Conservation (phyloP, 169 alveolate species). For the Plasmodium vinckei region DNA sequence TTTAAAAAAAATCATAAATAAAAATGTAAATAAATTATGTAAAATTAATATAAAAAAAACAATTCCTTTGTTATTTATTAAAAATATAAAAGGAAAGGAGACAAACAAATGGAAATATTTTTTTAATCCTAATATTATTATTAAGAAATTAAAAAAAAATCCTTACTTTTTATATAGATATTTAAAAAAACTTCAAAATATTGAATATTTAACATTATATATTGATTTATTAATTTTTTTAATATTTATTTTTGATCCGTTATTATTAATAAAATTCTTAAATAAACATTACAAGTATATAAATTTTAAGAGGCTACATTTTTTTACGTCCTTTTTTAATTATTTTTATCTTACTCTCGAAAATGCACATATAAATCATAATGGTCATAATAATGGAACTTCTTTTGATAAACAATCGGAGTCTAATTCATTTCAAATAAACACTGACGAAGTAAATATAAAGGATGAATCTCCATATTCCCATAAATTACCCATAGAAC, state of each 20-base stretch:
- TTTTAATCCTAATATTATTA: conserved; percentile 36
- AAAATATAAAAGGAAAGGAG: conserved; percentile 15
- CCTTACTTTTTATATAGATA: conserved; percentile 48
- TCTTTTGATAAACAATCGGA: no score
- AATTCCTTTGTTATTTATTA: conserved; percentile 18
- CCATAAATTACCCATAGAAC: not conserved
- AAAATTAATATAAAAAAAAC: conserved; percentile 31
- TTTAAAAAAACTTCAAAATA: conserved; percentile 39
- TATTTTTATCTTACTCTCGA: not conserved
- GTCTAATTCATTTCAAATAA: not conserved
- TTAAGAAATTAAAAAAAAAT: conserved; percentile 49
- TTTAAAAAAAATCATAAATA: conserved; percentile 15
- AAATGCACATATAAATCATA: no score
- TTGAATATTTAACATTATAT: conserved; percentile 12
- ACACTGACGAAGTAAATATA: not conserved
- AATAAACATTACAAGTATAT: conserved; percentile 20
- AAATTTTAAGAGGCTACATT: conserved; percentile 22
- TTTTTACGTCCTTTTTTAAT: conserved; percentile 41
- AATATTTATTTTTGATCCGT: conserved; percentile 54
- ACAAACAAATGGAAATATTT: conserved; percentile 4
- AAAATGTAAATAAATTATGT: conserved; percentile 6
- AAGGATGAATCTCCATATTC: not conserved
- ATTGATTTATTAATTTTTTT: conserved; percentile 22
- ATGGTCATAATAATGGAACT: no score
- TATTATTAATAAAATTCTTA: conserved; percentile 7